Evolutionary conservation across 176 grass and related monocot genomes (phyloP), one percentile per base, ranked within the genome.

Genomic region (Carex myosuroides): DNA sequence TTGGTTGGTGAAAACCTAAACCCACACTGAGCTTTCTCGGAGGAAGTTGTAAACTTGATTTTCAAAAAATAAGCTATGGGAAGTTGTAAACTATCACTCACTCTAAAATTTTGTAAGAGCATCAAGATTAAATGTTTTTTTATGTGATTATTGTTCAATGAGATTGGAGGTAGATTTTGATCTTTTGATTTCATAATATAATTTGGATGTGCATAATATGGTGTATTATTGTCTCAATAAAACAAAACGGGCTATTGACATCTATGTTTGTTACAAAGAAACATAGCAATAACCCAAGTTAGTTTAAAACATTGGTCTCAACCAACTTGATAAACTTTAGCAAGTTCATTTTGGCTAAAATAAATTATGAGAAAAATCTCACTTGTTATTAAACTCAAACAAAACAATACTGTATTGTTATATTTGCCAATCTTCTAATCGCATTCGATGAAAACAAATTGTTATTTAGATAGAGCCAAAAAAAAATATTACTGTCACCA

Each of bases 1-100:
- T 90, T 86, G 96, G 96, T 41, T 90, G 88, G 89, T 91, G 65
- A 91, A 66, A 79, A 66, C 12, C 30, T 29, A 17, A 52, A 64
- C 35, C 58, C 17, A 46, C 59, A 66, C 22, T 82, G 16, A 82
- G 59, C 20, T 77, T 26, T 12, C 11, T 75, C 5, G 5, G 8
- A 75, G 70, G 11, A 50, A 30, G 8, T 80, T 20, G 10, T 48
- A 64, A n/a, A 60, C 12, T 62, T 76, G 50, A 26, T 78, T 54
- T 80, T 18, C 13, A 5, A 29, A 55, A 24, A 77, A 77, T 77
- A 77, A 77, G 73, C 24, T 30, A 8, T 0, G 4, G 8, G 21
- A 33, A 55, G 4, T 52, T 77, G 73, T 54, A 77, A 55, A 55
- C 73, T 77, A 77, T 30, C 48, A 37, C 6, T 39, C 5, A 39